Percentiles rank a stretch among this genome's conserved stretches.
Conservation (phyloP, 148 eudicot genomes). For the Diospyros lotus region DNA sequence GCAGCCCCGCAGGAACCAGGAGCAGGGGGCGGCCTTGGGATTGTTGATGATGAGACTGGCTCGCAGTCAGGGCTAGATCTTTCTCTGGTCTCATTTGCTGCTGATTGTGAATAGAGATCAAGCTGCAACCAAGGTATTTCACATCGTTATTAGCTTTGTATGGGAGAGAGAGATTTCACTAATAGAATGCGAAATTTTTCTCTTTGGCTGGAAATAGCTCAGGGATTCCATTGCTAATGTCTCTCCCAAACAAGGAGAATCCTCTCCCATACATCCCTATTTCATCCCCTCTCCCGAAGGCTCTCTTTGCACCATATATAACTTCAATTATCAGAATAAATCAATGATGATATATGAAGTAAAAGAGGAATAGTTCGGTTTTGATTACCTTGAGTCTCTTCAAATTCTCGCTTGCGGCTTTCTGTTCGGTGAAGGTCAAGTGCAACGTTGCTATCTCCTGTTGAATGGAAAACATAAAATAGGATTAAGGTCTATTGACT, state of each 20-base stretch:
- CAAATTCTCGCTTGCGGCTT: constrained; percentile 41
- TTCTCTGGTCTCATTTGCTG: constrained; percentile 15
- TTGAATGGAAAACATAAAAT: background rate
- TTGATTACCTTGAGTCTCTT: constrained; percentile 58
- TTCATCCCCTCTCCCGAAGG: no score
- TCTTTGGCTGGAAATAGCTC: no score
- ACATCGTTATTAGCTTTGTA: background rate
- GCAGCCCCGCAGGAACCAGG: constrained; percentile 1
- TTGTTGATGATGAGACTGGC: constrained; percentile 20
- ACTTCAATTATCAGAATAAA: no score
- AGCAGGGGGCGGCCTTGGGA: constrained; percentile 8
- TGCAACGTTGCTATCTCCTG: constrained; percentile 50
- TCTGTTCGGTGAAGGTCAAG: constrained; percentile 36
- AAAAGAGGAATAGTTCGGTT: no score
- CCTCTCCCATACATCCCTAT: no score
- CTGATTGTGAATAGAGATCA: constrained; percentile 33
- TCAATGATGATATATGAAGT: no score
- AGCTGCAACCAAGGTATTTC: constrained; percentile 35
- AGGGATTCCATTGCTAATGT: no score
- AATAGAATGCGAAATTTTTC: no score
- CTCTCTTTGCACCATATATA: no score
- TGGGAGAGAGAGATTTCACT: background rate
- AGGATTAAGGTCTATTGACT: background rate
- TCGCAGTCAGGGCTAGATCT: constrained; percentile 17
- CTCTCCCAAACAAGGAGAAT: no score